Conservation (phyloP, 306 rosid species). For the Arachis hypogaea region DNA sequence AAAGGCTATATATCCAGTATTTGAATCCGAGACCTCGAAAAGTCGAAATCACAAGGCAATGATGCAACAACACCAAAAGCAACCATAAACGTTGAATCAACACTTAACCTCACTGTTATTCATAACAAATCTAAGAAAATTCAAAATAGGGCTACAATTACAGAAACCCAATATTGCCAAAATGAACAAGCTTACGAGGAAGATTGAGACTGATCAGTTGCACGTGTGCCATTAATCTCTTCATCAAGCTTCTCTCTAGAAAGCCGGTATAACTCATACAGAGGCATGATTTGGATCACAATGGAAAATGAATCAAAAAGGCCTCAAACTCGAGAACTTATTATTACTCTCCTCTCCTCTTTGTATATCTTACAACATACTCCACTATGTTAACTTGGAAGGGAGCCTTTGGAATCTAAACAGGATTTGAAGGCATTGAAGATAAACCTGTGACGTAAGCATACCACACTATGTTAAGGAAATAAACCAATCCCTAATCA, state of each 20-base stretch:
- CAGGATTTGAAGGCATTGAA: constrained; percentile 37
- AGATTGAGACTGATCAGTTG: constrained; percentile 53
- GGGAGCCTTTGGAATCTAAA: constrained; percentile 36
- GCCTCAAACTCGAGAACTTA: constrained; percentile 44
- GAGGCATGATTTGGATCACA: constrained; percentile 62
- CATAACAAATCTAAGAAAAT: constrained; percentile 14
- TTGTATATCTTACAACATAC: constrained; percentile 46
- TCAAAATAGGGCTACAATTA: constrained; percentile 3
- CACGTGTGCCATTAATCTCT: constrained; percentile 48
- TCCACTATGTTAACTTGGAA: constrained; percentile 40
- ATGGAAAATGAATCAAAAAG: constrained; percentile 40
- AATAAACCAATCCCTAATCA: constrained; percentile 41
- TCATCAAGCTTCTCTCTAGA: constrained; percentile 61
- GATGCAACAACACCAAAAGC: no score
- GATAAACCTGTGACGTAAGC: constrained; percentile 50
- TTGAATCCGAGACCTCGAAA: no score
- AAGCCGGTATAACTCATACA: constrained; percentile 77
- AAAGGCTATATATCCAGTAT: no score
- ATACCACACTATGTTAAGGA: constrained; percentile 43
- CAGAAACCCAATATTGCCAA: neutral
- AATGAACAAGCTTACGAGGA: constrained; percentile 62
- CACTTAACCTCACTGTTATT: no score
- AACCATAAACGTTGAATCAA: no score
- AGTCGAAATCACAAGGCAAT: no score
- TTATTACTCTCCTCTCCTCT: constrained; percentile 17